phyloP scores from a whole-genome alignment of 257 asterid species.

The Datura wrightii region DNA sequence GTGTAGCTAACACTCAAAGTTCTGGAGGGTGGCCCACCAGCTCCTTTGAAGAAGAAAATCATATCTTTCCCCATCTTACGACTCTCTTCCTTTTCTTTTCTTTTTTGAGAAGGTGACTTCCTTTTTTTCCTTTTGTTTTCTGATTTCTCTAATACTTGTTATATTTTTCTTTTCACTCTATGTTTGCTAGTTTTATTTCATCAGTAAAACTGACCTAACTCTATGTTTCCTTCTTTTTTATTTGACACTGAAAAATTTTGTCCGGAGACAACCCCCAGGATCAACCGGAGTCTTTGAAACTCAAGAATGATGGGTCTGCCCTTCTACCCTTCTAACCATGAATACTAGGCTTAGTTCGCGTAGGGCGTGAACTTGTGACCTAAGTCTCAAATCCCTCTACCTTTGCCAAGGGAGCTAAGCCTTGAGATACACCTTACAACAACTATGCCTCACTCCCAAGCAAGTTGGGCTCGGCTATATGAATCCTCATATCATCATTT shows the following conservation, averaged over 20 bases:
- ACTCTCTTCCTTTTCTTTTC: slow-evolving; percentile 2
- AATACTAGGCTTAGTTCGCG: background rate
- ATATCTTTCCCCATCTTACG: background rate
- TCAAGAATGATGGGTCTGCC: background rate
- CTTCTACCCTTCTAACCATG: background rate
- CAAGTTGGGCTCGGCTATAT: background rate
- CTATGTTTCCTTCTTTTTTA: background rate
- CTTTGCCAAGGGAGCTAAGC: background rate
- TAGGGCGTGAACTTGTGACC: background rate
- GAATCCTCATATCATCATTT: too few relatives aligned
- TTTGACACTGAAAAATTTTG: background rate
- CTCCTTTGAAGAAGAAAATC: background rate
- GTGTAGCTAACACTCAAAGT: background rate
- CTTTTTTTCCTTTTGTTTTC: background rate
- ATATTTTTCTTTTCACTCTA: background rate
- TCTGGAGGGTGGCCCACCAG: background rate
- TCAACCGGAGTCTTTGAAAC: background rate
- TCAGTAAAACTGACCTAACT: background rate
- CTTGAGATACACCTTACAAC: background rate
- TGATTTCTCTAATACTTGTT: background rate
- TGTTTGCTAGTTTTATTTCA: background rate
- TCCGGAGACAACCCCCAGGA: background rate
- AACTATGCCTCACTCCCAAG: background rate
- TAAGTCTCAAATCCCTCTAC: background rate
- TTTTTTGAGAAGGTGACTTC: slow-evolving; percentile 11